Percentiles rank a stretch among this genome's conserved stretches.
These are phyloP conservation scores for Proliferodiscus dingleyae DNA, from an alignment of 2,329 filamentous ascomycete species.

Conservation along the genomic window DNA sequence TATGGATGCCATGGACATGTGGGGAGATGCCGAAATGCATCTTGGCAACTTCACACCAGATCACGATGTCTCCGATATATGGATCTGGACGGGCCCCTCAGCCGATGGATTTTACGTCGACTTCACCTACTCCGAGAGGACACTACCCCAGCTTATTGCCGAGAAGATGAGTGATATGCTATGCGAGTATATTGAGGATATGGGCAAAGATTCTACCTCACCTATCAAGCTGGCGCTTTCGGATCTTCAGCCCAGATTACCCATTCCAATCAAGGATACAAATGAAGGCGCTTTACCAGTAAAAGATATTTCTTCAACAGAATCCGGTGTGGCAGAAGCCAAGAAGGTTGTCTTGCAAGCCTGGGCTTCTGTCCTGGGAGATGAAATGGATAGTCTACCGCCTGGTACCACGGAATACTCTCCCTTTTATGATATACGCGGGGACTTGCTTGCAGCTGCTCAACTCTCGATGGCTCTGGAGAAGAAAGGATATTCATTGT, in stretches of 20 bases:
- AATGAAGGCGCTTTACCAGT: no score
- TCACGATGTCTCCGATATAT: neutral
- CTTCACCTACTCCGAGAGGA: neutral
- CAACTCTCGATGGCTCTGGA: neutral
- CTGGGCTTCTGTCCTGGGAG: neutral
- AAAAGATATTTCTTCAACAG: no score
- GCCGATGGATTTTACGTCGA: neutral
- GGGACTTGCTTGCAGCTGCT: neutral
- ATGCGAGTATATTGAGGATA: no score
- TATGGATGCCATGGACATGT: neutral
- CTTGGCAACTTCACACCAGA: neutral
- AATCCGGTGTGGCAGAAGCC: neutral
- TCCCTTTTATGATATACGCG: neutral
- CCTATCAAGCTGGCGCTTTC: no score
- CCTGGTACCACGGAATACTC: no score
- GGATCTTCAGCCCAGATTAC: no score
- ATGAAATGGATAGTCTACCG: neutral
- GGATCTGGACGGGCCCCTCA: neutral
- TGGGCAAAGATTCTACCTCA: no score
- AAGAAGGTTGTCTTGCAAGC: neutral
- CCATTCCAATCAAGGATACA: no score
- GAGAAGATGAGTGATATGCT: no score
- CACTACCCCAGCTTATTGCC: neutral
- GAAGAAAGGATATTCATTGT: neutral
- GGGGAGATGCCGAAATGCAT: neutral